Percentiles rank a stretch among this genome's conserved stretches.
These are phyloP conservation scores for Phaseolus coccineus DNA, from an alignment of 331 rosid genomes.

Conservation along the genomic window DNA sequence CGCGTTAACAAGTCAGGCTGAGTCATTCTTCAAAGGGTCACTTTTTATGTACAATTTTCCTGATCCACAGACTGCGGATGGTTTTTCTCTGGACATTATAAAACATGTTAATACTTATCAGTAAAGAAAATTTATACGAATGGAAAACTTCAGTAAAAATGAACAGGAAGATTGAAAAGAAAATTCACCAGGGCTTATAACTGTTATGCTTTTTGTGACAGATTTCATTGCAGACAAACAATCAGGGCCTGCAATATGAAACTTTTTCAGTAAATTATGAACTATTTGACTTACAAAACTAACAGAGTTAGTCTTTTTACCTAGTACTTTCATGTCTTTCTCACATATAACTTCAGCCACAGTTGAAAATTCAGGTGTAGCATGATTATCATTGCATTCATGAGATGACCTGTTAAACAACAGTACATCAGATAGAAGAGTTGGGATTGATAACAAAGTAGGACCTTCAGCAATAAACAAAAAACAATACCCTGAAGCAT, in stretches of 20 bases:
- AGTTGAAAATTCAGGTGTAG: constrained; percentile 63
- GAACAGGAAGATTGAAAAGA: constrained; percentile 9
- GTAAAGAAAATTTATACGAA: background rate
- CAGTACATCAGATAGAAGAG: constrained; percentile 37
- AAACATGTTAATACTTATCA: constrained; percentile 1
- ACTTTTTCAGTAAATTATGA: constrained; percentile 26
- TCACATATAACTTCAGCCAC: constrained; percentile 67
- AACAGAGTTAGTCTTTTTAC: constrained; percentile 47
- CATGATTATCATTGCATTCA: constrained; percentile 54
- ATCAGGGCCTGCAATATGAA: constrained; percentile 64
- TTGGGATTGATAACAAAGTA: background rate
- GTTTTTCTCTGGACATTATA: constrained; percentile 58
- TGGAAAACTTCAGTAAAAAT: background rate
- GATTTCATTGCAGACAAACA: constrained; percentile 67
- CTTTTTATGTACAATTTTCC: constrained; percentile 42
- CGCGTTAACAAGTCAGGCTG: constrained; percentile 41
- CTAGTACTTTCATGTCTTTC: constrained; percentile 58
- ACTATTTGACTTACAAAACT: constrained; percentile 20
- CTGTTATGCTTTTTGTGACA: constrained; percentile 70
- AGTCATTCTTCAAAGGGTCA: constrained; percentile 37
- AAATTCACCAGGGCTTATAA: constrained; percentile 81
- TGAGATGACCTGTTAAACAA: constrained; percentile 53
- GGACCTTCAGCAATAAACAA: constrained; percentile 26
- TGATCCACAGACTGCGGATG: constrained; percentile 44
- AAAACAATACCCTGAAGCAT: constrained; percentile 71